A percentile compares a stretch with the other conserved stretches of the same genome.
These are phyloP conservation scores for Torulaspora pretoriensis DNA, from an alignment of 1,139 yeast species.

Conservation along the genomic window DNA sequence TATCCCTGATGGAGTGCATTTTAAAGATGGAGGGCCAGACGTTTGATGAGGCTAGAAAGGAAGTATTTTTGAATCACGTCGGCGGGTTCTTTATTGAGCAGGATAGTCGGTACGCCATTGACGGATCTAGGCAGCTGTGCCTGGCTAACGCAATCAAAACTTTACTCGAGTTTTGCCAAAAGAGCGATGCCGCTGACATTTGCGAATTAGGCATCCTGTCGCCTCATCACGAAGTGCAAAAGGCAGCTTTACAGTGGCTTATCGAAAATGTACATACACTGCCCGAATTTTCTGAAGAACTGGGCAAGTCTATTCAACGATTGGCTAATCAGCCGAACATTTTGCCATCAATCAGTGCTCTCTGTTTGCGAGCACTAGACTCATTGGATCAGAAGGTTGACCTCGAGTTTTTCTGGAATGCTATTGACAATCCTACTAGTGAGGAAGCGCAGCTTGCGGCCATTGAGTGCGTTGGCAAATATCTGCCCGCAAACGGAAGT, in stretches of 20 bases:
- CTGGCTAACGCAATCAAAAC: constrained; percentile 37
- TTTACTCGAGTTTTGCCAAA: constrained; percentile 30
- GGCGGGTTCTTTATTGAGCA: constrained; percentile 36
- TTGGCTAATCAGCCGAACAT: constrained; percentile 33
- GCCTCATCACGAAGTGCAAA: constrained; percentile 48
- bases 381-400: constrained; percentile 22
- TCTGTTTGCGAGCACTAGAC: constrained; percentile 41
- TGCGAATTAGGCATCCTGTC: constrained; percentile 39
- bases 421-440: constrained; percentile 34
- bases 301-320: constrained; percentile 31
- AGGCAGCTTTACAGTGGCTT: constrained; percentile 40
- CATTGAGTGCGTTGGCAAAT: constrained; percentile 48
- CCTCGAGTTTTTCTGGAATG: constrained; percentile 29
- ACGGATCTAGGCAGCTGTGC: constrained; percentile 47
- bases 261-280: constrained; percentile 18
- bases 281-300: constrained; percentile 16
- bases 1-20: constrained; percentile 35
- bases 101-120: constrained; percentile 27
- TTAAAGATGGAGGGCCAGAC: constrained; percentile 6
- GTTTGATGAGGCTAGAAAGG: not conserved
- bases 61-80: constrained; percentile 14
- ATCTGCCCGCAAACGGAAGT: constrained; percentile 32
- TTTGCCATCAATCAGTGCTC: constrained; percentile 46
- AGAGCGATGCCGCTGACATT: constrained; percentile 31
- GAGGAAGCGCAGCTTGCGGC: constrained; percentile 48